These are phyloP conservation scores for Penicillium sp. DNA, from an alignment of 2,329 filamentous ascomycete species.

Conservation along the genomic window DNA sequence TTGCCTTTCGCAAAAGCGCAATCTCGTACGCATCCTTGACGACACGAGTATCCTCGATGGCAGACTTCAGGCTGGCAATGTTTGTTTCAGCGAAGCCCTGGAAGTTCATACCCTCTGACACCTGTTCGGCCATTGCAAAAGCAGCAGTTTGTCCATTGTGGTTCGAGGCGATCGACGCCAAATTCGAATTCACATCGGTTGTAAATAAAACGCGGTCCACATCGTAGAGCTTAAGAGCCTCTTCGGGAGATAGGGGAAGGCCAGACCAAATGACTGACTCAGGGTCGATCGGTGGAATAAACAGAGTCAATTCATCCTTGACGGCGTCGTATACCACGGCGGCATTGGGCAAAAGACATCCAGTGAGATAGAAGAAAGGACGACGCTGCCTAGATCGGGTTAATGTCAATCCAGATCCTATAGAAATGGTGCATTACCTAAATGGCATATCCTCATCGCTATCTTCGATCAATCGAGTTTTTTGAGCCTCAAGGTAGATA, in stretches of 20 bases:
- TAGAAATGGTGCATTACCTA: constrained; percentile 52
- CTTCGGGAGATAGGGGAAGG: constrained; percentile 71
- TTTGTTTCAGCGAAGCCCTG: constrained; percentile 67
- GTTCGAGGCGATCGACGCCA: constrained; percentile 50
- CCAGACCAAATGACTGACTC: constrained; percentile 92
- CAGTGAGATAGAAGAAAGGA: constrained; percentile 92
- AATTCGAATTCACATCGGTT: constrained; percentile 71
- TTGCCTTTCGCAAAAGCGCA: constrained; percentile 75
- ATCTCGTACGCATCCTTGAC: constrained; percentile 87
- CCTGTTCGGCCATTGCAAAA: constrained; percentile 75
- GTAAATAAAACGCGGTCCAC: constrained; percentile 74
- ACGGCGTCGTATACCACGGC: constrained; percentile 77
- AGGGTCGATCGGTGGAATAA: constrained; percentile 84
- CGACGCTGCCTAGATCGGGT: constrained; percentile 68
- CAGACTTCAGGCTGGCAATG: constrained; percentile 58
- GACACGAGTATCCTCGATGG: constrained; percentile 77
- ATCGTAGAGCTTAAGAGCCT: constrained; percentile 75
- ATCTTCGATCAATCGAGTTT: constrained; percentile 80
- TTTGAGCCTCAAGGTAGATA: constrained; percentile 84
- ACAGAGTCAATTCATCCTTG: constrained; percentile 72
- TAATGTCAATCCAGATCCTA: background rate
- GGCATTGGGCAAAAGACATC: constrained; percentile 76
- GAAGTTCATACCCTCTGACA: constrained; percentile 70
- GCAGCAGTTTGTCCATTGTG: constrained; percentile 52
- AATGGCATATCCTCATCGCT: constrained; percentile 81